phyloP scores from a whole-genome alignment of 225 moss, liverwort and hornwort species.

The Pleurozium schreberi region DNA sequence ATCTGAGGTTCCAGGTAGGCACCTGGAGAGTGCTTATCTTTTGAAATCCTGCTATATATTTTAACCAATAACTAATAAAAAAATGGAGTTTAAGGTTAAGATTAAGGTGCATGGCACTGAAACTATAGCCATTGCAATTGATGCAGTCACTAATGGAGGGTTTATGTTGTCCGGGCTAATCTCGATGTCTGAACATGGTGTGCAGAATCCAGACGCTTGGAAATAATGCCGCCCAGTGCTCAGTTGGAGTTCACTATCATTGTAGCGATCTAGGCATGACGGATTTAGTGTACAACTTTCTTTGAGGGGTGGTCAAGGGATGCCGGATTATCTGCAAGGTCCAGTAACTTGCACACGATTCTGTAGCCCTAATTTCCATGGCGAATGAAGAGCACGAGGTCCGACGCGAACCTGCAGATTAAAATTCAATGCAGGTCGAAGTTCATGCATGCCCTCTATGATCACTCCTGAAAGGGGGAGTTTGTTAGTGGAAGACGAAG shows the following conservation, averaged over 20 bases:
- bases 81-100: background rate
- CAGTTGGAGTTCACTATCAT: background rate
- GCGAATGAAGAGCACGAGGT: conserved; percentile 17
- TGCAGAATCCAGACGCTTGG: conserved; percentile 30
- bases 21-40: background rate
- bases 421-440: background rate
- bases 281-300: conserved; percentile 1
- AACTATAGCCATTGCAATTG: background rate
- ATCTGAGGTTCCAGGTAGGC: background rate
- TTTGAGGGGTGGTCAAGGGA: background rate
- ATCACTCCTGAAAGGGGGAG: background rate
- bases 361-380: background rate
- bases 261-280: background rate
- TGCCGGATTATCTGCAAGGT: background rate
- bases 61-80: background rate
- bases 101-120: background rate
- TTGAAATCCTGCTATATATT: background rate
- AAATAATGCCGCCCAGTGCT: background rate
- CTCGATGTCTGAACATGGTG: background rate
- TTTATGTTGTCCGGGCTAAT: background rate
- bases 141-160: background rate
- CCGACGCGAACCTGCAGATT: background rate
- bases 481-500: background rate
- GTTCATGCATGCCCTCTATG: background rate
- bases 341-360: background rate